Percentiles rank a stretch among this genome's conserved stretches.
Evolutionary conservation across 257 asterid species (phyloP).

Genomic region (Vinca minor): DNA sequence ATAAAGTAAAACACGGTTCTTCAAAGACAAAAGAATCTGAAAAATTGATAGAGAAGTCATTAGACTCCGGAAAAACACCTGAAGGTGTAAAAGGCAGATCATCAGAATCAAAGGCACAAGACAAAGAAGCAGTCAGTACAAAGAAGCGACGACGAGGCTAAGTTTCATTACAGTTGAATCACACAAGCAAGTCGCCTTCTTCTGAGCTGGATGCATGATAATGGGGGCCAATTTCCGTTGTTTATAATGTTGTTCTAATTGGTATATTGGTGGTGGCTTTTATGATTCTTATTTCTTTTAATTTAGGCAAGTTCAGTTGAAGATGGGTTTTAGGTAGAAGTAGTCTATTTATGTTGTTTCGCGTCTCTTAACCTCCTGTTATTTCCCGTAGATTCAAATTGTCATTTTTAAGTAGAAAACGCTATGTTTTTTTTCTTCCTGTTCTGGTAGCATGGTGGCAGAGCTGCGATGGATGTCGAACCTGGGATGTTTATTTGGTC

Average conservation of each 20-base stretch:
- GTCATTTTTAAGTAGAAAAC: neutral
- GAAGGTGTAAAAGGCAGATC: conserved; percentile 38
- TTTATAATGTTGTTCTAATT: neutral
- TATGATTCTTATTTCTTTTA: conserved; percentile 1
- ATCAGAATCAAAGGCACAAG: conserved; percentile 37
- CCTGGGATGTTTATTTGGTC: neutral
- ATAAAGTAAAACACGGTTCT: conserved; percentile 36
- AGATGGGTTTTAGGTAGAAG: neutral
- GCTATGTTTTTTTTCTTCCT: neutral
- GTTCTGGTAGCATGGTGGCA: no score
- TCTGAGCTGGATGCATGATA: neutral
- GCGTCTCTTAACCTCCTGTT: neutral
- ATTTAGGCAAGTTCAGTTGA: conserved; percentile 5
- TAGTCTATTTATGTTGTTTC: neutral
- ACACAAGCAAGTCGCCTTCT: neutral
- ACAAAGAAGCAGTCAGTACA: conserved; percentile 39
- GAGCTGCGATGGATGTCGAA: no score
- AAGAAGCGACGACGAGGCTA: conserved; percentile 52
- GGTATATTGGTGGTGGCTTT: neutral
- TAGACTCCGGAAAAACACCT: conserved; percentile 25
- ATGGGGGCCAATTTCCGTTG: neutral
- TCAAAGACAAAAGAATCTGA: conserved; percentile 53
- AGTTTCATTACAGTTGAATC: neutral
- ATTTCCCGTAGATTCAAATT: neutral
- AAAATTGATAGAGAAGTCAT: conserved; percentile 27